phyloP scores from a whole-genome alignment of 441 rosid species.

The Brassica hybrid region DNA sequence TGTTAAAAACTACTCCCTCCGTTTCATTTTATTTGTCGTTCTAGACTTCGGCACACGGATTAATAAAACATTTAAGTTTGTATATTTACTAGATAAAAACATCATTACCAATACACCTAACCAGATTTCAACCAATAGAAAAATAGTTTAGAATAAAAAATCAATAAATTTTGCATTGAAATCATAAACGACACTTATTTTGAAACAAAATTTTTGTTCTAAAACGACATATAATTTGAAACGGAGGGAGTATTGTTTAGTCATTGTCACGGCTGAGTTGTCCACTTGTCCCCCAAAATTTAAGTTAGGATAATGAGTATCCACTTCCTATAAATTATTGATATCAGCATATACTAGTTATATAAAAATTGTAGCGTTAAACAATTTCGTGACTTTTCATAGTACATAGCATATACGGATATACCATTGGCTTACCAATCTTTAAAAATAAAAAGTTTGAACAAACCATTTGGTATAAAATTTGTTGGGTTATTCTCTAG shows the following conservation, averaged over 20 bases:
- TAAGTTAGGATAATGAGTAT: slow-evolving; percentile 12
- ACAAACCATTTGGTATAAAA: background rate
- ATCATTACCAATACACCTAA: too few species aligned
- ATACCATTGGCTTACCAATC: slow-evolving; percentile 4
- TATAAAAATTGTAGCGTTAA: background rate
- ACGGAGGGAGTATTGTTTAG: too few species aligned
- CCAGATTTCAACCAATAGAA: too few species aligned
- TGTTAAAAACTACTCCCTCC: background rate
- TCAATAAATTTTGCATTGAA: too few species aligned
- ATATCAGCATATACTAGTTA: background rate
- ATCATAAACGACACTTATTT: too few species aligned
- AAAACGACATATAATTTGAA: too few species aligned
- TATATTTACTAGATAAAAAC: too few species aligned
- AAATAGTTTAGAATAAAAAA: too few species aligned
- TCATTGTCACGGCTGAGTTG: slow-evolving; percentile 40
- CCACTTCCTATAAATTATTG: slow-evolving; percentile 28
- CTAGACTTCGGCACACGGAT: too few species aligned
- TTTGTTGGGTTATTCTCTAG: background rate
- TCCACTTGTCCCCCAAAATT: slow-evolving; percentile 35
- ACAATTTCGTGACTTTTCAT: slow-evolving; percentile 20
- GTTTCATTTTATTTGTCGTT: too few species aligned
- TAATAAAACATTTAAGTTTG: too few species aligned
- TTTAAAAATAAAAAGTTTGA: background rate
- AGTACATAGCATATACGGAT: slow-evolving; percentile 24
- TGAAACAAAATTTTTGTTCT: too few species aligned